Evolutionary conservation across 345 rosid species (phyloP).

Genomic region (Lepidium aucheri): DNA sequence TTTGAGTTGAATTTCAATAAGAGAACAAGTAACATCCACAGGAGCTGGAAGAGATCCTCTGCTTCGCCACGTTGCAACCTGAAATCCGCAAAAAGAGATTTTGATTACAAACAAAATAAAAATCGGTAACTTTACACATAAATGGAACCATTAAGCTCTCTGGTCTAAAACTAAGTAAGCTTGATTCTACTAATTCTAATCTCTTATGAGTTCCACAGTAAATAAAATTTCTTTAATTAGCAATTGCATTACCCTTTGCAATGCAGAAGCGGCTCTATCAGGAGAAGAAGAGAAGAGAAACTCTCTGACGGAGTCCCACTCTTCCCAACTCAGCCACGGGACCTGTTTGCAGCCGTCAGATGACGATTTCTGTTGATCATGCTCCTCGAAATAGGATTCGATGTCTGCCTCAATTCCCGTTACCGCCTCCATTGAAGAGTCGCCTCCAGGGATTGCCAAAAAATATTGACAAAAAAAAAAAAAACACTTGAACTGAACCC

Average conservation of each 20-base stretch:
- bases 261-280: conserved; percentile 40
- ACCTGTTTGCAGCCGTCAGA: conserved; percentile 51
- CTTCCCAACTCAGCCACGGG: conserved; percentile 91
- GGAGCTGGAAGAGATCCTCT: conserved; percentile 78
- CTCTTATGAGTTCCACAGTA: background rate
- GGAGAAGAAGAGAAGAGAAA: conserved; percentile 76
- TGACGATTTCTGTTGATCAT: conserved; percentile 27
- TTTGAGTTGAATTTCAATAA: conserved; percentile 65
- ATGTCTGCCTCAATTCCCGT: conserved; percentile 37
- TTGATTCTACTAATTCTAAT: conserved; percentile 1
- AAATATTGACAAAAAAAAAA: background rate
- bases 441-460: background rate
- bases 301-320: conserved; percentile 78
- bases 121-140: background rate
- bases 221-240: background rate
- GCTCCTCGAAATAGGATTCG: conserved; percentile 13
- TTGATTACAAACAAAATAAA: background rate
- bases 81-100: background rate
- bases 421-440: conserved; percentile 33
- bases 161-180: background rate
- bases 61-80: conserved; percentile 79
- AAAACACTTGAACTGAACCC: background rate
- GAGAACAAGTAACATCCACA: conserved; percentile 75
- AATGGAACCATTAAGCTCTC: background rate
- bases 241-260: conserved; percentile 47